Evolutionary conservation across 148 eudicot genomes (phyloP), one percentile per base, ranked within the genome.

Genomic region (Vaccinium darrowii): DNA sequence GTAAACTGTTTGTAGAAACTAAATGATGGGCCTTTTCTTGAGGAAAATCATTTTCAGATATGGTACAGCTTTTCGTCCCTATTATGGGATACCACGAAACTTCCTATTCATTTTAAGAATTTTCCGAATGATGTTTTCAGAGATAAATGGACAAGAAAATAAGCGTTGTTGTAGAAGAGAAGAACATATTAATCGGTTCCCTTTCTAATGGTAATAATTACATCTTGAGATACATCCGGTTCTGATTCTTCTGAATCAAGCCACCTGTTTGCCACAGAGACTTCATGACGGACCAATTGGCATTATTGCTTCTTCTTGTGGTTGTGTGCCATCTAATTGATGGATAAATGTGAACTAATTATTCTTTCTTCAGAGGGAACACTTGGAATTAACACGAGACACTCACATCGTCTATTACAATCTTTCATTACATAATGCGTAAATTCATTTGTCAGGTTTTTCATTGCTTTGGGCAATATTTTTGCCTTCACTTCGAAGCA

Each of bases 401-500:
- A 13, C 30, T 67, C 14, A 27, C 39, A 30, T 69, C 5, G 30
- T 69, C 39, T 5, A 1, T 27, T 69, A 12, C 18, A 14, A 69
- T 69, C 8, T 30, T 53, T 11, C n/a, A 47, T 30, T 25, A 76
- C 57, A 18, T 39, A 12, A 51, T 50, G 54, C n/a, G 25, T 0
- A 51, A 73, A 6, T 1, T 62, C 57, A 58, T 78, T 86, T 79
- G 52, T 83, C 86, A 96, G 99, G 99, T 96, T 18, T 96, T 96
- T 90, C 94, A 94, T 87, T 94, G 97, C 83, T 96, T 94, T 85
- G 99, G 98, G 43, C 95, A 96, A 88, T 95, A 95, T 78, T 95
- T 95, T 87, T 95, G 98, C 91, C 96, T 95, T 65, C 98, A 95
- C 84, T 95, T 95, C 52, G 98, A 95, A 87, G 98, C 98, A 19